phyloP scores from a whole-genome alignment of 805 yeast species.

The Metschnikowia amazonensis region DNA sequence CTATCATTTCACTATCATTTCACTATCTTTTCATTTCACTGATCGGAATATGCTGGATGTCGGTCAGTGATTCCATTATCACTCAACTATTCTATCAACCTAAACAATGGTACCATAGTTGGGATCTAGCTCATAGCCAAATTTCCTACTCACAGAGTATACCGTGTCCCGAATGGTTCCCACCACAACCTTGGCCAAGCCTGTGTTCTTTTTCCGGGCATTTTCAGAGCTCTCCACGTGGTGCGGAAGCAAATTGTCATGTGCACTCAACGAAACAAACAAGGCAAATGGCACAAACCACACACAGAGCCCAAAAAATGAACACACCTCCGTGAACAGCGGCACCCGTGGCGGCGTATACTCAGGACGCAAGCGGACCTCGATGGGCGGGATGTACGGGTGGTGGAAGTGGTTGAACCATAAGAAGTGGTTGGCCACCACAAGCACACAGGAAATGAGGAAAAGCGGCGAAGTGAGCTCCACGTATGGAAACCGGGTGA shows the following conservation, averaged over 20 bases:
- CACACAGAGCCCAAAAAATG: constrained; percentile 88
- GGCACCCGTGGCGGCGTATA: constrained; percentile 69
- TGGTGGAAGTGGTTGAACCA: constrained; percentile 87
- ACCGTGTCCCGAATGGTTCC: constrained; percentile 47
- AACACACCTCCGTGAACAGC: constrained; percentile 83
- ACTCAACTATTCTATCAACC: too few species aligned
- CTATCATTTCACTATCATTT: too few species aligned
- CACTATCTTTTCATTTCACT: too few species aligned
- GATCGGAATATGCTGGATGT: too few species aligned
- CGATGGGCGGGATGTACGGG: constrained; percentile 67
- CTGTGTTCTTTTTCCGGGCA: constrained; percentile 36
- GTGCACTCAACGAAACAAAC: constrained; percentile 87
- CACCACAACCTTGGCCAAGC: constrained; percentile 66
- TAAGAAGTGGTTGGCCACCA: constrained; percentile 73
- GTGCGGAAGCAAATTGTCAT: constrained; percentile 80
- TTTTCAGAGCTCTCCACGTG: constrained; percentile 26
- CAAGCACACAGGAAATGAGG: constrained; percentile 65
- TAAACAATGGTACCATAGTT: constrained; percentile 48
- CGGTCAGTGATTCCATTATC: too few species aligned
- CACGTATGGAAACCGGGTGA: constrained; percentile 80
- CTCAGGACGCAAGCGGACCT: constrained; percentile 52
- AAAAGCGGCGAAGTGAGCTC: constrained; percentile 69
- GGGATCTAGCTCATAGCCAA: constrained; percentile 65
- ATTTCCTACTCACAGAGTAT: constrained; percentile 44
- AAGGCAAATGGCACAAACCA: constrained; percentile 94